Base-by-base conservation (phyloP, 192 early-diverging fungal genomes). In the Rhizoclosmatium sp. region DNA sequence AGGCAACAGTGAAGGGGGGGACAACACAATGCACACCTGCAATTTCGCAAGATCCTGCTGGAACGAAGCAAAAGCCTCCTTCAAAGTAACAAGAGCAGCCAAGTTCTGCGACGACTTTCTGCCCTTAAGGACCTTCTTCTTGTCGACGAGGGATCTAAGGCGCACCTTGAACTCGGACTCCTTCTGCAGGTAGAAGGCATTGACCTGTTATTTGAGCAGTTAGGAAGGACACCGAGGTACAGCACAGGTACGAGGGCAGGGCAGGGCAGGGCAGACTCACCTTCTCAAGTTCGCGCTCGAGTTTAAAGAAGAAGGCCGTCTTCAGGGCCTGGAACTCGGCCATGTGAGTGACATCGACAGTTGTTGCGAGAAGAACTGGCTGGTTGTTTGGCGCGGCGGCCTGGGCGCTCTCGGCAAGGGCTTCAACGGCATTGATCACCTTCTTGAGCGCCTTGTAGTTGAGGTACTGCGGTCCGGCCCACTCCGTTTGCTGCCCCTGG, bases 401-500 rank as follows among this genome's bases (percentile, higher is more conserved):
- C 19, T 7, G 45, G 4, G 65, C 75, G 14, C 16, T 62, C 60
- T 76, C 75, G 31, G 75, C 65, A 31, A 76, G 75, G 14, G 75
- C 80, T 59, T 85, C 76, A 42, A 83, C 70, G 10, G 77, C 84
- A 81, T 75, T 95, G 81, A 99, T 98, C 51, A 99, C 95, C 87
- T 98, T 98, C 86, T 99, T 99, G 54, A 99, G 91, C 12, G 89
- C 95, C 85, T 99, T 99, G 89, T 99, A 99, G 89, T 93, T 95
- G 86, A 99, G 91, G 81, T 97, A 98, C 79, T 98, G 94, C 2
- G 84, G 72, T 62, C 88, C 90, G 56, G 93, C 91, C 97, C 97
- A 98, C 85, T 98, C 97, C 70, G 93, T 89, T 81, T 93, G 93
- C 80, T 96, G 95, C 67, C 90, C 92, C 86, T 95, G 93, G 76